Conservation (phyloP, 2,329 filamentous ascomycete species). For the Talaromyces marneffei region DNA sequence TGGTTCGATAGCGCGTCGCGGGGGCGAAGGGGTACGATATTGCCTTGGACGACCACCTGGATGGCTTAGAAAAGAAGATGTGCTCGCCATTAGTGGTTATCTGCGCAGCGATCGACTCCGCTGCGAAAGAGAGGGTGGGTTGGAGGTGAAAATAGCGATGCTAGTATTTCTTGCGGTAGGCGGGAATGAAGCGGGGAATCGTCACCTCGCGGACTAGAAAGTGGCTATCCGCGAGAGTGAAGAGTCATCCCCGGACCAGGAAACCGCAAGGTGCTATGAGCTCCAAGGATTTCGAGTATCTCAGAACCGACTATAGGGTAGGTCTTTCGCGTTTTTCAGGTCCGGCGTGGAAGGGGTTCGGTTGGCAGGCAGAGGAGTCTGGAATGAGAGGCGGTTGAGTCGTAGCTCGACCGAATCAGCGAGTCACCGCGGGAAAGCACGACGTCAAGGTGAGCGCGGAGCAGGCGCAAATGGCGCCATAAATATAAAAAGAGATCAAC, state of each 20-base stretch:
- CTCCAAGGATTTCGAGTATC: not conserved
- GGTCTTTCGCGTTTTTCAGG: not conserved
- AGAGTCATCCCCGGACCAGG: conserved; percentile 37
- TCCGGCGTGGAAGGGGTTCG: conserved; percentile 4
- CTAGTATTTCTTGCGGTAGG: conserved; percentile 28
- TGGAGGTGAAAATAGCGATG: conserved; percentile 16
- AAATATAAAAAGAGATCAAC: not conserved
- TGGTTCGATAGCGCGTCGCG: conserved; percentile 42
- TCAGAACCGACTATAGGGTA: not conserved
- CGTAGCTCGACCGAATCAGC: conserved; percentile 8
- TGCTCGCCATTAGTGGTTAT: conserved; percentile 30
- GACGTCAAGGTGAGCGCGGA: conserved; percentile 10
- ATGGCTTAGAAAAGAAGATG: conserved; percentile 35
- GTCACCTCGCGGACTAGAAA: conserved; percentile 38
- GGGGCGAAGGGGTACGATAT: conserved; percentile 44
- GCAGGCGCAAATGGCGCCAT: conserved; percentile 12
- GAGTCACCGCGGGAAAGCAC: conserved; percentile 14
- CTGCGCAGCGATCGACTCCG: conserved; percentile 16
- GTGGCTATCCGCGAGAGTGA: conserved; percentile 32
- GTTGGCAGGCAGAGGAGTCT: conserved; percentile 4
- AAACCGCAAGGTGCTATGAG: conserved; percentile 9
- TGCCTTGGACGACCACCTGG: conserved; percentile 34
- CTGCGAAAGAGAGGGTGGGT: conserved; percentile 15
- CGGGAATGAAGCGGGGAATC: conserved; percentile 38
- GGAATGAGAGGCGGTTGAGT: conserved; percentile 10